A percentile compares a stretch with the other conserved stretches of the same genome.
Conservation (phyloP, 148 eudicot species). For the Agrostemma githago region DNA sequence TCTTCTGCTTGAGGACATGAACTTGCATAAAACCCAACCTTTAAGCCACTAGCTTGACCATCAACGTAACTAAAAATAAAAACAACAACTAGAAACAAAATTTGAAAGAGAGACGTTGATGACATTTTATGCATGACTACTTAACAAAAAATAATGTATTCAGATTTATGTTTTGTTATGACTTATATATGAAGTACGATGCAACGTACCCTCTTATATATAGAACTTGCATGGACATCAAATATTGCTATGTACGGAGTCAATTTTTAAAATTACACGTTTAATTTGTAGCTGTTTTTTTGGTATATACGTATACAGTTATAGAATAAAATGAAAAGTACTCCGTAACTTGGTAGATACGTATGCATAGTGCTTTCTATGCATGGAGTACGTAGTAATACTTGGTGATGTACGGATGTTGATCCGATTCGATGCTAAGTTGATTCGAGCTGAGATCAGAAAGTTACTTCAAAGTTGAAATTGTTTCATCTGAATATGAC, state of each 20-base stretch:
- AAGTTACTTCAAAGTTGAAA: no score
- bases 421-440: no score
- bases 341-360: background rate
- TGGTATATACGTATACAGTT: slow-evolving; percentile 16
- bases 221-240: background rate
- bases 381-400: no score
- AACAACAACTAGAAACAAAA: slow-evolving; percentile 11
- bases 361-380: no score
- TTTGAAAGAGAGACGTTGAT: slow-evolving; percentile 12
- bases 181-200: background rate
- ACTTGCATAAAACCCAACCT: slow-evolving; percentile 28
- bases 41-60: slow-evolving; percentile 18
- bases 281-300: slow-evolving; percentile 10
- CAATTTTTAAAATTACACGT: background rate
- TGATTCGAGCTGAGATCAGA: no score
- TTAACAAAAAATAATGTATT: background rate
- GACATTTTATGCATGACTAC: background rate
- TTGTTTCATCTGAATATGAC: no score
- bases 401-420: no score
- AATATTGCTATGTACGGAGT: background rate
- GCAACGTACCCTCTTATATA: background rate
- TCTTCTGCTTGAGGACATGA: slow-evolving; percentile 42
- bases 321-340: slow-evolving; percentile 11
- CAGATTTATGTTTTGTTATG: background rate
- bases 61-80: slow-evolving; percentile 7